Conservation (phyloP, 768 basidiomycete genomes). For the Psilocybe sp. region DNA sequence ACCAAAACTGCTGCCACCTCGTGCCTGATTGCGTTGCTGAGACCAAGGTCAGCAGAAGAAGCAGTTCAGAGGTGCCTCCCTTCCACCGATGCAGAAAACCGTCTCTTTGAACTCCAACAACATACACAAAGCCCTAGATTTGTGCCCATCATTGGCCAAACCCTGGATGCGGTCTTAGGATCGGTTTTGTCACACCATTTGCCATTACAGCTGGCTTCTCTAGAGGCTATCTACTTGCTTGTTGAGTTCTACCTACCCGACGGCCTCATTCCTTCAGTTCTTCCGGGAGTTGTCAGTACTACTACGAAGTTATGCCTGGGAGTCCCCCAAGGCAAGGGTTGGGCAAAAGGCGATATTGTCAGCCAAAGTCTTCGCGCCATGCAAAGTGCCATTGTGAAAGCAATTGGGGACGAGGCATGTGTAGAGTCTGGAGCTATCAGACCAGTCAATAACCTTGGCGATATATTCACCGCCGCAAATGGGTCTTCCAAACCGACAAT, state of each 20-base stretch:
- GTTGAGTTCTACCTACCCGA: slow-evolving; percentile 58
- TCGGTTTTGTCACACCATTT: slow-evolving; percentile 54
- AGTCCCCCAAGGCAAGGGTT: slow-evolving; percentile 50
- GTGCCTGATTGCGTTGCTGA: slow-evolving; percentile 66
- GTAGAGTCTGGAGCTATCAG: slow-evolving; percentile 55
- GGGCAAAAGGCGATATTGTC: slow-evolving; percentile 72
- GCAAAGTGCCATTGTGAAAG: slow-evolving; percentile 47
- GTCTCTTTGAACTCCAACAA: slow-evolving; percentile 35
- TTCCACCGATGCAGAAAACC: slow-evolving; percentile 20
- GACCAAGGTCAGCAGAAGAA: slow-evolving; percentile 42
- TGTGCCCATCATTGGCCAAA: slow-evolving; percentile 80
- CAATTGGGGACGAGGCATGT: slow-evolving; percentile 70
- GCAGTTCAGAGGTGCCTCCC: slow-evolving; percentile 23
- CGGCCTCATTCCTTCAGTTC: slow-evolving; percentile 55
- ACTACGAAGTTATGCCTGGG: slow-evolving; percentile 73
- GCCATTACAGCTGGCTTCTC: slow-evolving; percentile 61
- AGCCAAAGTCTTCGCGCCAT: slow-evolving; percentile 57
- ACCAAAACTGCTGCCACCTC: slow-evolving; percentile 71
- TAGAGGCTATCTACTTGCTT: slow-evolving; percentile 55
- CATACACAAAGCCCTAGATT: slow-evolving; percentile 49
- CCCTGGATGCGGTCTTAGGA: slow-evolving; percentile 68
- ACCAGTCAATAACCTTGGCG: slow-evolving; percentile 58
- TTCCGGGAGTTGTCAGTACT: slow-evolving; percentile 81
- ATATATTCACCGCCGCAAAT: slow-evolving; percentile 40
- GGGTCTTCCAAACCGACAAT: slow-evolving; percentile 15